Conservation (phyloP, 2,329 filamentous ascomycete species). For the Leptosphaerulina australis region DNA sequence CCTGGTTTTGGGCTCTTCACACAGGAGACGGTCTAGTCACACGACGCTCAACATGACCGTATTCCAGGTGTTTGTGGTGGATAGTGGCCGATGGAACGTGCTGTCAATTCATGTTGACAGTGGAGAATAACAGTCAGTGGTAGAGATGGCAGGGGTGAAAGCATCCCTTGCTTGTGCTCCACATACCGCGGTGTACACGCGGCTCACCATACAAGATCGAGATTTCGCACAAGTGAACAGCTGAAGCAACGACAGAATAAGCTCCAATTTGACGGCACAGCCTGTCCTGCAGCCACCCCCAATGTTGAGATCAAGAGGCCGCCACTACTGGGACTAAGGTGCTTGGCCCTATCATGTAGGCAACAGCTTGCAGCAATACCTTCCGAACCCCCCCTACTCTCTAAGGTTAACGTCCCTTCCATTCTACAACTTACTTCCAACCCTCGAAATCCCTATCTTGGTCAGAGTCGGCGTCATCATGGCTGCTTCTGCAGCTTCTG, state of each 20-base stretch:
- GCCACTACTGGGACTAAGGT: conserved; percentile 3
- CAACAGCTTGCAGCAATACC: conserved; percentile 1
- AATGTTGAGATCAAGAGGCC: neutral
- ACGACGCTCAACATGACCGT: neutral
- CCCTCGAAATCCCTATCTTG: neutral
- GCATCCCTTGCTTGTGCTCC: neutral
- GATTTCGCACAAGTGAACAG: neutral
- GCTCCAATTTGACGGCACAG: neutral
- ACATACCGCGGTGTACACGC: neutral
- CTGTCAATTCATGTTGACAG: neutral
- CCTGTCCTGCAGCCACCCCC: no score
- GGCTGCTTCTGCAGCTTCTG: neutral
- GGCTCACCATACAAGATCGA: neutral
- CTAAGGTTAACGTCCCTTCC: neutral
- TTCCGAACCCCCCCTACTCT: neutral
- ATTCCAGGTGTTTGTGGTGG: neutral
- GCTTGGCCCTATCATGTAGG: conserved; percentile 3
- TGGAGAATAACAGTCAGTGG: neutral
- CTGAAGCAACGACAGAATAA: neutral
- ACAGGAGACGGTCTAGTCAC: neutral
- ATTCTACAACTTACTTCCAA: neutral
- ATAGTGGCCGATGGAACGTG: neutral
- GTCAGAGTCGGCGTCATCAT: neutral
- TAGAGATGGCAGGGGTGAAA: neutral
- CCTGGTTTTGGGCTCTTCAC: neutral